Percentiles rank a stretch among this genome's conserved stretches.
Conservation (phyloP, 768 basidiomycete genomes). For the Tephrocybe rancida region DNA sequence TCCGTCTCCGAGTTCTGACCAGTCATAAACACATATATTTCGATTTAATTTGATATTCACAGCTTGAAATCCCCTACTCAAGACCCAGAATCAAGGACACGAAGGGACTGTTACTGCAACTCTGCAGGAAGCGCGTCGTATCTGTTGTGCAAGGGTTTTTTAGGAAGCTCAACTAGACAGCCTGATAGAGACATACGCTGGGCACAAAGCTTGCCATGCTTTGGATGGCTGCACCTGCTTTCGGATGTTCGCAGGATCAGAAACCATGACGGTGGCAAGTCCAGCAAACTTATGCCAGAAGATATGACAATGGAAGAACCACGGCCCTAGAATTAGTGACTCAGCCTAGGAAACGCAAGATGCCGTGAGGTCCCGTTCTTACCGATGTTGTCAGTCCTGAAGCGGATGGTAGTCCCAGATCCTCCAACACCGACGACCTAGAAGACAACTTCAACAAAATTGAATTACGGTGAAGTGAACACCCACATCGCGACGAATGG, state of each 20-base stretch:
- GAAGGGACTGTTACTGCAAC: constrained; percentile 5
- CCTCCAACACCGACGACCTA: constrained; percentile 24
- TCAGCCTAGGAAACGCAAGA: not conserved
- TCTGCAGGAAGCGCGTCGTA: constrained; percentile 19
- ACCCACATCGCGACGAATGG: constrained; percentile 31
- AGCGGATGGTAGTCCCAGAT: constrained; percentile 25
- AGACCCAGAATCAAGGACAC: too few relatives aligned
- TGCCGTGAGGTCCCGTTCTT: not conserved
- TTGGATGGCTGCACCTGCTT: constrained; percentile 16
- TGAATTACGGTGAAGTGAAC: not conserved
- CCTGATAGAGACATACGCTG: constrained; percentile 19
- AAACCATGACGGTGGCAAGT: constrained; percentile 41
- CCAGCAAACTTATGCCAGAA: constrained; percentile 46
- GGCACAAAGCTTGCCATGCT: constrained; percentile 27
- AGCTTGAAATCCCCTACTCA: too few relatives aligned
- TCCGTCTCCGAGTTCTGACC: too few relatives aligned
- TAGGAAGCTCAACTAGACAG: not conserved
- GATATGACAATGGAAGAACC: constrained; percentile 31
- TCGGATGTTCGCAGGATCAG: constrained; percentile 23
- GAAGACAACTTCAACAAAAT: not conserved
- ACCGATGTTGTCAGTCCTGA: constrained; percentile 27
- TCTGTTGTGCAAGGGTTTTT: not conserved
- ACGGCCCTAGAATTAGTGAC: constrained; percentile 17
- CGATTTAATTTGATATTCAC: too few relatives aligned
- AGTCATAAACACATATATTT: too few relatives aligned